Conservation (phyloP, 257 asterid species). For the Salvia hispanica region DNA sequence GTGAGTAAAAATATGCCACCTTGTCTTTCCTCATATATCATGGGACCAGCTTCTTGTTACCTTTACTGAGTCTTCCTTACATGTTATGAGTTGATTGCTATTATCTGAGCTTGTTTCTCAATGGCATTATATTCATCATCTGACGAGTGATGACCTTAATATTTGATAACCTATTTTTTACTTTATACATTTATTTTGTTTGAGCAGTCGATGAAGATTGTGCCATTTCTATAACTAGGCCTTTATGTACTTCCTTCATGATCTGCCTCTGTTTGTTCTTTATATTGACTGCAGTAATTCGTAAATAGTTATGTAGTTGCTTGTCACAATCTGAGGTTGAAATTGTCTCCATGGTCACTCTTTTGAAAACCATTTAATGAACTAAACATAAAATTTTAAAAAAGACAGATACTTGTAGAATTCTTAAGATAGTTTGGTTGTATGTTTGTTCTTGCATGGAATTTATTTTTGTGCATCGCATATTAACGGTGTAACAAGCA, state of each 20-base stretch:
- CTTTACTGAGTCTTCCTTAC: too few species aligned
- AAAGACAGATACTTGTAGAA: slow-evolving; percentile 8
- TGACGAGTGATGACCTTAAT: neutral
- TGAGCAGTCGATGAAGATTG: slow-evolving; percentile 14
- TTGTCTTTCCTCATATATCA: neutral
- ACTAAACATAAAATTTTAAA: neutral
- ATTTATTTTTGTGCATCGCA: slow-evolving; percentile 15
- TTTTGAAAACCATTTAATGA: neutral
- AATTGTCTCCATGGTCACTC: slow-evolving; percentile 14
- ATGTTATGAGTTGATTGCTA: slow-evolving; percentile 9
- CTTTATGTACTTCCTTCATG: slow-evolving; percentile 3
- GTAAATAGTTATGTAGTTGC: neutral
- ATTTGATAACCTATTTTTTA: slow-evolving; percentile 5
- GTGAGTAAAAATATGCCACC: slow-evolving; percentile 55
- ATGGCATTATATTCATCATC: slow-evolving; percentile 20
- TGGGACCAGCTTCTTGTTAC: too few species aligned
- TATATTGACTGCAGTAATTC: slow-evolving; percentile 8
- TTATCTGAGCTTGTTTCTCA: slow-evolving; percentile 14
- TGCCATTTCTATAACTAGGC: neutral
- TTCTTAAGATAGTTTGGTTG: slow-evolving; percentile 16
- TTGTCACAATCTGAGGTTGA: slow-evolving; percentile 23
- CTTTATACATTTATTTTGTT: neutral
- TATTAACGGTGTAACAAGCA: slow-evolving; percentile 20
- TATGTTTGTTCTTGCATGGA: neutral
- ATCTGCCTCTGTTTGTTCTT: slow-evolving; percentile 1